Evolutionary conservation across 2,329 filamentous ascomycete genomes (phyloP), one percentile per base, ranked within the genome.

Genomic region (Epichloe scottii): DNA sequence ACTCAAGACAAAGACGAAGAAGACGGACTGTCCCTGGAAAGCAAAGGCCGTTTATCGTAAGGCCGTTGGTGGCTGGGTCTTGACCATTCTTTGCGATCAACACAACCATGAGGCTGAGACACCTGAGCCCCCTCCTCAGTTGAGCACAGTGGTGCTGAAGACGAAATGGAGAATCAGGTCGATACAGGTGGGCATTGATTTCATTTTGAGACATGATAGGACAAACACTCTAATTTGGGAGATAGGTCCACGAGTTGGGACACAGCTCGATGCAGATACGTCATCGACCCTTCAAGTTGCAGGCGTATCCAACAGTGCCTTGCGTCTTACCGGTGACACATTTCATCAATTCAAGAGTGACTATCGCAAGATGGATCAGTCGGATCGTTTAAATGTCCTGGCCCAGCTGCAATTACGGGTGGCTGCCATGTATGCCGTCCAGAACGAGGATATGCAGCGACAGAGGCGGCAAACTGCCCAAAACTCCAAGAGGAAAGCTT

Each of bases 1-100:
- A 59, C 68, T 70, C 55, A 72, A 72, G 58, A 70, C 70, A 6
- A 66, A 68, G 23, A 72, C 70, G 7, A 72, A 72, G 57, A 72
- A 72, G 61, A 72, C 69, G 0, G 66, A 69, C 46, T 72, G 70
- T 23, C 70, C 69, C 4, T 72, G 70, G 70, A 71, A 70, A 54
- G 70, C 69, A 33, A 72, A 72, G 53, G 69, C 69, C 1, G 70
- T 72, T 7, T 63, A 71, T 48, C 67, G 69, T 8, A 72, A 71
- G 60, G 63, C 65, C 11, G 62, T 69, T 51, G 68, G 69, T 4
- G 70, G 68, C 38, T 72, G 70, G 70, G 66, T 71, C n/a, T 54
- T 72, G 55, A 72, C 69, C 3, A 63, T 72, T 39, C 65, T 65
- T 42, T 72, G 70, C 57, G 65, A 72, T 52, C 63, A 69, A 55